These are phyloP conservation scores for Pilobolus umbonatus DNA, from an alignment of 192 early-diverging fungal genomes.

Conservation along the genomic window DNA sequence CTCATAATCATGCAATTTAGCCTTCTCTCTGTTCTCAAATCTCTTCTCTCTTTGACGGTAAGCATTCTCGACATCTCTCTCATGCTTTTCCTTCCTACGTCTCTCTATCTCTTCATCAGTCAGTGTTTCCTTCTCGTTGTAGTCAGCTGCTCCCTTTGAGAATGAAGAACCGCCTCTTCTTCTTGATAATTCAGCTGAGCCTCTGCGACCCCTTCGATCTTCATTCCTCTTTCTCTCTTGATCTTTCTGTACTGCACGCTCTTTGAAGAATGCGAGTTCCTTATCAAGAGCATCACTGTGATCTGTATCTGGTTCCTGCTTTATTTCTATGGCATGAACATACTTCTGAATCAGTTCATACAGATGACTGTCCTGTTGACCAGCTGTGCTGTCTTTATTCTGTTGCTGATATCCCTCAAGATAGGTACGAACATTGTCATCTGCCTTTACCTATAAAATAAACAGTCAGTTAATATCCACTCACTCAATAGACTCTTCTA, in stretches of 20 bases:
- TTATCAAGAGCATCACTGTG: conserved; percentile 52
- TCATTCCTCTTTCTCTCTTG: conserved; percentile 41
- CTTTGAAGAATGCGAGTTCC: conserved; percentile 59
- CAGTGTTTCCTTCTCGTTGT: not conserved
- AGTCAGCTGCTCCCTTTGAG: not conserved
- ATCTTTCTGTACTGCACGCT: conserved; percentile 56
- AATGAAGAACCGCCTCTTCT: too few species aligned
- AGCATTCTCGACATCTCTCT: conserved; percentile 42
- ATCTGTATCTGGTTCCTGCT: conserved; percentile 40
- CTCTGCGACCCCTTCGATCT: not conserved
- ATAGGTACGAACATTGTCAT: conserved; percentile 53
- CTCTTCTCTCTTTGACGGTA: conserved; percentile 57
- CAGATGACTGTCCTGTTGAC: not conserved
- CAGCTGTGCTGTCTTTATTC: conserved; percentile 29
- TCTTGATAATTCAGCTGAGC: too few species aligned
- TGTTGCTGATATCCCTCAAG: conserved; percentile 45
- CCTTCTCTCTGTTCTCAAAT: conserved; percentile 56
- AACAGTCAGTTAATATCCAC: conserved; percentile 16
- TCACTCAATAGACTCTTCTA: too few species aligned
- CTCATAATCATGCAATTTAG: conserved; percentile 40
- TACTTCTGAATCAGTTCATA: conserved; percentile 4
- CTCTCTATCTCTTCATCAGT: conserved; percentile 30
- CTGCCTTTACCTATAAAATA: conserved; percentile 45
- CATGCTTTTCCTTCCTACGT: conserved; percentile 38
- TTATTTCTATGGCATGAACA: conserved; percentile 23